phyloP scores from a whole-genome alignment of 306 rosid species.

The Aeschynomene evenia region DNA sequence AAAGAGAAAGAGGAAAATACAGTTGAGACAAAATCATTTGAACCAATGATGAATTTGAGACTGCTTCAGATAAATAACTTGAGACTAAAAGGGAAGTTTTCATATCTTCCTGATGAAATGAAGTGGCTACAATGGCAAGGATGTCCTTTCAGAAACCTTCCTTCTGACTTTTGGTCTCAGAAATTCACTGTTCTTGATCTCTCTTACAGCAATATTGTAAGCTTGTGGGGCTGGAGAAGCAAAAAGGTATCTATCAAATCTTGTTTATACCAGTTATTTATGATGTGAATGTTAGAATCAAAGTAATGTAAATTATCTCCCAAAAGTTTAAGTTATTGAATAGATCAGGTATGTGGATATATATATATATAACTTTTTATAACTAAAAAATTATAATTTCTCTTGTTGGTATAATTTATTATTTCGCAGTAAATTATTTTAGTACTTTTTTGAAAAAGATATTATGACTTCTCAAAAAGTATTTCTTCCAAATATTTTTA shows the following conservation, averaged over 20 bases:
- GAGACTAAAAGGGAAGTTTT: slow-evolving; percentile 45
- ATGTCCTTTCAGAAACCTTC: slow-evolving; percentile 46
- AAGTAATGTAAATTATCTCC: too few relatives aligned
- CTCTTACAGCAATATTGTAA: slow-evolving; percentile 43
- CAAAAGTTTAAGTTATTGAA: too few relatives aligned
- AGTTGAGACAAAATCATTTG: slow-evolving; percentile 39
- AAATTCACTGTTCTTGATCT: slow-evolving; percentile 62
- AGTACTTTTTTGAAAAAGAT: too few relatives aligned
- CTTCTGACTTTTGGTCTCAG: slow-evolving; percentile 46
- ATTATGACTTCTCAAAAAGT: too few relatives aligned
- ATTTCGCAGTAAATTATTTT: too few relatives aligned
- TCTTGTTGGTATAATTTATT: too few relatives aligned
- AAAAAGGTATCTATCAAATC: slow-evolving; percentile 27
- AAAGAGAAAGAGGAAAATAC: slow-evolving; percentile 14
- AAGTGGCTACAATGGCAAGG: slow-evolving; percentile 74
- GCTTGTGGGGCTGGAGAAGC: slow-evolving; percentile 29
- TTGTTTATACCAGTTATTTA: not conserved
- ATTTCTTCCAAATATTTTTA: too few relatives aligned
- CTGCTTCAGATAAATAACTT: slow-evolving; percentile 58
- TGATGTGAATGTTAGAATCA: not conserved
- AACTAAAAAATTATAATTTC: too few relatives aligned
- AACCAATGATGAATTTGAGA: slow-evolving; percentile 46
- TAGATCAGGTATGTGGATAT: too few relatives aligned
- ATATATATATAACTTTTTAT: too few relatives aligned
- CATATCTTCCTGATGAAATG: slow-evolving; percentile 46